phyloP scores from a whole-genome alignment of 305 asterid genomes.

The Rubia peregrina region DNA sequence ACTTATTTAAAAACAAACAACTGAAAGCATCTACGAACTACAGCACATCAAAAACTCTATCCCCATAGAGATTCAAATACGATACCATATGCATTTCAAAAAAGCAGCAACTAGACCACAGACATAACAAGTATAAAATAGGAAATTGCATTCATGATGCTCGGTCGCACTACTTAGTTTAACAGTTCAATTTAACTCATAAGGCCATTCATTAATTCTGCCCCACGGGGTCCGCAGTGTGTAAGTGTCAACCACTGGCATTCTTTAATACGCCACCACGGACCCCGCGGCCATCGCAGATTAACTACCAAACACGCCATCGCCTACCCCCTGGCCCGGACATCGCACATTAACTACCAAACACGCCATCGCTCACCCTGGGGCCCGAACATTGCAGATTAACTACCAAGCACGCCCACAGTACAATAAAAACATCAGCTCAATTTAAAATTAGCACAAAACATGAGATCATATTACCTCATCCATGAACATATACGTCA shows the following conservation, averaged over 20 bases:
- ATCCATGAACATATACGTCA: neutral
- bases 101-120: no score
- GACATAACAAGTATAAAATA: neutral
- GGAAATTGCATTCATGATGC: conserved; percentile 2
- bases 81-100: no score
- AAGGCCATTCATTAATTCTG: neutral
- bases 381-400: neutral
- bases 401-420: neutral
- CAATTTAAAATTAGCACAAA: neutral
- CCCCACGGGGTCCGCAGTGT: neutral
- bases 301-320: neutral
- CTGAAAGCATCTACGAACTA: neutral
- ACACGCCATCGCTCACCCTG: neutral
- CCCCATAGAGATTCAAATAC: neutral
- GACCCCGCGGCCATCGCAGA: neutral
- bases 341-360: neutral
- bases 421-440: neutral
- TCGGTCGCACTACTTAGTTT: neutral
- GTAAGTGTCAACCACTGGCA: neutral
- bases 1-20: neutral
- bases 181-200: neutral
- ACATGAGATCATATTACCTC: neutral
- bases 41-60: neutral
- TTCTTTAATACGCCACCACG: neutral
- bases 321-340: neutral